Percentiles rank a stretch among this genome's conserved stretches.
These are phyloP conservation scores for Allantophomopsis cytisporea DNA, from an alignment of 2,329 filamentous ascomycete species.

Conservation along the genomic window DNA sequence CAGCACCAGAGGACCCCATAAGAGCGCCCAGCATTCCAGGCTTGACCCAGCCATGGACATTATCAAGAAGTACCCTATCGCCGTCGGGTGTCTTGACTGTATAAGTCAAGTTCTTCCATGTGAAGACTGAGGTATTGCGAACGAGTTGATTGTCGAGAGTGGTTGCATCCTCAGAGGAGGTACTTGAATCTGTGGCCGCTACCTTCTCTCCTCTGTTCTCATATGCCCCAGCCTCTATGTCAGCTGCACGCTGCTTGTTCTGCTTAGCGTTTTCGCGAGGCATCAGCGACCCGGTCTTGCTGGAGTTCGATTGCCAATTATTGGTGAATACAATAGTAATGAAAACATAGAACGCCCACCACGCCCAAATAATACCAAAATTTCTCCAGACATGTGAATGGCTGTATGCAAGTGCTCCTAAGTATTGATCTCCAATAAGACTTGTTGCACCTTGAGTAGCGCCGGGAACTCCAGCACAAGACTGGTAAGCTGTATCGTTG, in stretches of 20 bases:
- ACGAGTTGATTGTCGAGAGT: constrained; percentile 27
- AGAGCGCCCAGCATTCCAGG: constrained; percentile 57
- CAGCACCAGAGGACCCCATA: constrained; percentile 57
- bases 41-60: constrained; percentile 72
- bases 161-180: constrained; percentile 4
- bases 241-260: constrained; percentile 11
- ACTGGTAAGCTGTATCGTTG: constrained; percentile 24
- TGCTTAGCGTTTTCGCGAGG: constrained; percentile 42
- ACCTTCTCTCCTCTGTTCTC: no score
- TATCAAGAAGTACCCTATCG: constrained; percentile 58
- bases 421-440: constrained; percentile 44
- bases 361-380: constrained; percentile 48
- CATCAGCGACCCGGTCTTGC: constrained; percentile 38
- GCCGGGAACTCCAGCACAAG: constrained; percentile 45
- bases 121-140: constrained; percentile 55
- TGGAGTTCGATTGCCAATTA: constrained; percentile 38
- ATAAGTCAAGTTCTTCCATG: constrained; percentile 59
- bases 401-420: constrained; percentile 37
- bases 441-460: constrained; percentile 31
- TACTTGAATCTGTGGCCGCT: constrained; percentile 2
- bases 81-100: constrained; percentile 47
- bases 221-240: constrained; percentile 33
- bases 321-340: constrained; percentile 44
- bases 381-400: constrained; percentile 42
- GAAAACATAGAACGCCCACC: constrained; percentile 43